Evolutionary conservation across 441 rosid species (phyloP).

Genomic region (Pelargonium australe): DNA sequence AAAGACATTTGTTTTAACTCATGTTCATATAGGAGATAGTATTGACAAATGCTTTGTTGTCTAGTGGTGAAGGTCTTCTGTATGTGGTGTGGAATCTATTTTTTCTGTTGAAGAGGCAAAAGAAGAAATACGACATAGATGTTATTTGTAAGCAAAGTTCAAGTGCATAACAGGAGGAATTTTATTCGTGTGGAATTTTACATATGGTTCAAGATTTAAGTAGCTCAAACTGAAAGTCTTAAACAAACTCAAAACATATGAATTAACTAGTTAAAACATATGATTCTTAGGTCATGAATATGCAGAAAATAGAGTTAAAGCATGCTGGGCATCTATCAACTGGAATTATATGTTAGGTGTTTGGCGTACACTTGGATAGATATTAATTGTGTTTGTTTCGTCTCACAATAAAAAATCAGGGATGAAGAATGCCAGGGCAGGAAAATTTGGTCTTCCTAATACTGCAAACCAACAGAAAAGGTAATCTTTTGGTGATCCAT

Average conservation of each 20-base stretch:
- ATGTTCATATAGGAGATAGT: not conserved
- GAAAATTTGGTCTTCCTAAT: constrained; percentile 25
- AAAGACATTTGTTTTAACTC: not conserved
- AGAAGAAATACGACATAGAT: not conserved
- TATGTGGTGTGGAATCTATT: not conserved
- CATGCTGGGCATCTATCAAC: not conserved
- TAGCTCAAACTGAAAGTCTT: not conserved
- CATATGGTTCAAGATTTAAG: not conserved
- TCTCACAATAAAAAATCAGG: constrained; percentile 29
- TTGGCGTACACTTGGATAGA: not conserved
- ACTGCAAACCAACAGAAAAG: constrained; percentile 39
- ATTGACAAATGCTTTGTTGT: not conserved
- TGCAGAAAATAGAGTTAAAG: not conserved
- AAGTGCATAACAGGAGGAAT: not conserved
- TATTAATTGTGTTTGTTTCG: not conserved
- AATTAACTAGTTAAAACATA: not conserved
- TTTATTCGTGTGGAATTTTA: not conserved
- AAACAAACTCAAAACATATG: not conserved
- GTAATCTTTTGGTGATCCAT: constrained; percentile 31
- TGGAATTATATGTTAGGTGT: not conserved
- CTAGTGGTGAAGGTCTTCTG: not conserved
- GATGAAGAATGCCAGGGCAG: constrained; percentile 30
- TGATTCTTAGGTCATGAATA: not conserved
- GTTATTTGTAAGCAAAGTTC: not conserved
- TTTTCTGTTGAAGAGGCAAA: not conserved